Percentiles rank a stretch among this genome's conserved stretches.
Evolutionary conservation across 2,329 filamentous ascomycete species (phyloP).

Genomic region (Falciphora oryzae): DNA sequence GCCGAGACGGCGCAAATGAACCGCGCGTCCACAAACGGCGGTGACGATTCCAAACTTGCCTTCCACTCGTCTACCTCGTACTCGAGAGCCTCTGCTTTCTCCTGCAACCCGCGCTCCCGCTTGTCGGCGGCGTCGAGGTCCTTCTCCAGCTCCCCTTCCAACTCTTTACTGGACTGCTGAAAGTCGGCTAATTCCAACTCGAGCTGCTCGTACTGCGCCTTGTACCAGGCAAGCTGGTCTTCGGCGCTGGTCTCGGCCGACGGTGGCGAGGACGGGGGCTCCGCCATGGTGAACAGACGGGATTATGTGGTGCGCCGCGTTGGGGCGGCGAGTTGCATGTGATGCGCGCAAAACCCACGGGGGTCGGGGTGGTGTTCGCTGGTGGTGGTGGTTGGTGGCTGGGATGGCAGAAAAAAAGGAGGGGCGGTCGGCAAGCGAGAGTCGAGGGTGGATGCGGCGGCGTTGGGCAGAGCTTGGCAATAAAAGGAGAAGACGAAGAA

Average conservation of each 20-base stretch:
- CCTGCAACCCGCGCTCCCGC: conserved; percentile 75
- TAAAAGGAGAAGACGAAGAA: conserved; percentile 5
- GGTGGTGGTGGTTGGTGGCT: not conserved
- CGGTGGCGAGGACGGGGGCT: conserved; percentile 58
- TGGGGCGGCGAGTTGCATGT: conserved; percentile 13
- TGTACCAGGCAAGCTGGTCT: conserved; percentile 89
- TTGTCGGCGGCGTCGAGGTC: conserved; percentile 95
- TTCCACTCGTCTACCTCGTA: conserved; percentile 99
- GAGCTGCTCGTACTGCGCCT: conserved; percentile 87
- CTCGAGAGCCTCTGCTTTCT: conserved; percentile 76
- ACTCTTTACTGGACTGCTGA: conserved; percentile 85
- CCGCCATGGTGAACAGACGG: conserved; percentile 38
- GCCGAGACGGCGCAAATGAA: no score
- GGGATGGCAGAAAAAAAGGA: conserved; percentile 4
- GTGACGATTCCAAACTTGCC: conserved; percentile 45
- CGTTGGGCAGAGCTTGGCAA: conserved; percentile 1
- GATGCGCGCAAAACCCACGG: not conserved
- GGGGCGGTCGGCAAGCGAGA: conserved; percentile 5
- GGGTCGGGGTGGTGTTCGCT: not conserved
- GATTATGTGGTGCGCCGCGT: not conserved
- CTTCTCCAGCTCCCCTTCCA: conserved; percentile 91
- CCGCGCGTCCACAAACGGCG: conserved; percentile 1
- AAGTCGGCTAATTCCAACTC: conserved; percentile 92
- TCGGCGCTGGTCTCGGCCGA: conserved; percentile 50
- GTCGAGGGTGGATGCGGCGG: conserved; percentile 1